Conservation (phyloP, 78 protist genomes). For the Protostelium mycophagum region DNA sequence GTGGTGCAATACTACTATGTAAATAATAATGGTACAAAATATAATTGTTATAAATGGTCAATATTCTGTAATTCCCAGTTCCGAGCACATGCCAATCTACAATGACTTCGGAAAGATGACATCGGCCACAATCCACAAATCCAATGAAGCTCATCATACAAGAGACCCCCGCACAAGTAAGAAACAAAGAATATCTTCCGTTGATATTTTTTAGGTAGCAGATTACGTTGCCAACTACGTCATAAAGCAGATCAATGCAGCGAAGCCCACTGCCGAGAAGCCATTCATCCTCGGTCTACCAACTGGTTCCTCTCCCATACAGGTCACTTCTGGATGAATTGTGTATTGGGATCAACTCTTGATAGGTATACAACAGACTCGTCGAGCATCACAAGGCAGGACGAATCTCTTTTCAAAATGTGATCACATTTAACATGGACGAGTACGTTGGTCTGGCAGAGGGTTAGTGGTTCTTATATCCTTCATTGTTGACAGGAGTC, state of each 20-base stretch:
- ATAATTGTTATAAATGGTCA: no score
- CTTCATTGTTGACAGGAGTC: not conserved
- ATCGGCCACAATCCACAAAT: no score
- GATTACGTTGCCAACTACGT: constrained; percentile 57
- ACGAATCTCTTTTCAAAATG: constrained; percentile 62
- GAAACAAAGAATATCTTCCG: not conserved
- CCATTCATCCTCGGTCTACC: constrained; percentile 79
- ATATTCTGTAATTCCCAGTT: no score
- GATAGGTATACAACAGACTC: constrained; percentile 59
- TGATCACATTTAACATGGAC: constrained; percentile 87
- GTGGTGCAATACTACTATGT: no score
- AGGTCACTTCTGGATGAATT: constrained; percentile 7
- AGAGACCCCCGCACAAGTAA: not conserved
- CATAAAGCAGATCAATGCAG: constrained; percentile 31
- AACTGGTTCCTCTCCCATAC: constrained; percentile 73
- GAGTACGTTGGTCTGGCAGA: constrained; percentile 72
- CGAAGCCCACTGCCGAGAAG: constrained; percentile 21
- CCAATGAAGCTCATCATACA: not conserved
- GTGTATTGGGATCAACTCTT: constrained; percentile 43
- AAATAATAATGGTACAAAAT: no score
- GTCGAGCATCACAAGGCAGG: constrained; percentile 53
- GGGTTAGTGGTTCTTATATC: not conserved
- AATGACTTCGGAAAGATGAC: no score
- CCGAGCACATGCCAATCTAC: no score
- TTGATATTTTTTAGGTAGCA: constrained; percentile 4